Conservation (phyloP, 2,329 filamentous ascomycete genomes). For the Beauveria caledonica region DNA sequence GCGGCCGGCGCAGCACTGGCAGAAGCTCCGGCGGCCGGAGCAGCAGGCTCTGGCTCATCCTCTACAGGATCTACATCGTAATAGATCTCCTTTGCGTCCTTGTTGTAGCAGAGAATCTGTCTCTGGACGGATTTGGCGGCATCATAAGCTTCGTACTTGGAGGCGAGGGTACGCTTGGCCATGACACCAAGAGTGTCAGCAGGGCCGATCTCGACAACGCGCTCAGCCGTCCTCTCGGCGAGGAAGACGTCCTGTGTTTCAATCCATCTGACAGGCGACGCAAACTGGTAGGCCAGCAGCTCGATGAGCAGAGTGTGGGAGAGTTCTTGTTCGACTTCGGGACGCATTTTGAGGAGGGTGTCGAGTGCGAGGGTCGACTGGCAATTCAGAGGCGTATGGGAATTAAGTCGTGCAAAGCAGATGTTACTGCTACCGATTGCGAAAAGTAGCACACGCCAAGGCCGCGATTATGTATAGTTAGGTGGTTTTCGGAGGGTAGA, state of each 20-base stretch:
- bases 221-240: slow-evolving; percentile 88
- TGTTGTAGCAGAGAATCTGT: slow-evolving; percentile 98
- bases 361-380: slow-evolving; percentile 8
- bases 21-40: slow-evolving; percentile 38
- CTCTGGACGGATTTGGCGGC: slow-evolving; percentile 92
- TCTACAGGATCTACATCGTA: slow-evolving; percentile 95
- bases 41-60: slow-evolving; percentile 67
- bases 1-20: slow-evolving; percentile 40
- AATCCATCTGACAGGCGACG: slow-evolving; percentile 98
- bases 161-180: slow-evolving; percentile 90
- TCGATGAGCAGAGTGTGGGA: slow-evolving; percentile 96
- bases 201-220: slow-evolving; percentile 94
- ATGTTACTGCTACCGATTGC: not conserved
- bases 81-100: slow-evolving; percentile 98
- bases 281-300: slow-evolving; percentile 98
- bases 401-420: not conserved
- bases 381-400: not conserved
- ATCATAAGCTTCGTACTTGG: slow-evolving; percentile 98
- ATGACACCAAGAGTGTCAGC: slow-evolving; percentile 95
- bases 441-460: slow-evolving; percentile 2
- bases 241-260: slow-evolving; percentile 99
- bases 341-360: slow-evolving; percentile 63
- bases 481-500: not conserved
- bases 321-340: slow-evolving; percentile 98
- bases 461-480: not conserved